Base-by-base conservation (phyloP, 371 early-diverging fungal species). In the Basidiobolus meristosporus region DNA sequence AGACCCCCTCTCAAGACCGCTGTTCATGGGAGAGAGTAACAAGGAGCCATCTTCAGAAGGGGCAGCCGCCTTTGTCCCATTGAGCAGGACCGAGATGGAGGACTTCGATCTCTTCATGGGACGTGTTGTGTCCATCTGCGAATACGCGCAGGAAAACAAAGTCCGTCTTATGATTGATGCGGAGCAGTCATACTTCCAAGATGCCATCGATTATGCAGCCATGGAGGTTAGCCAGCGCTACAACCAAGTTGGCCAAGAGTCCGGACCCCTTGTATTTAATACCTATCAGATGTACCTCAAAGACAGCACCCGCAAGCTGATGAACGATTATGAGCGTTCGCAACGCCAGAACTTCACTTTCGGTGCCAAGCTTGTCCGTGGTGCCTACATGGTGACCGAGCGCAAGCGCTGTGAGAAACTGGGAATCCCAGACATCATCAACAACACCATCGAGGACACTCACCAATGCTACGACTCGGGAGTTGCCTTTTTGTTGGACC, bases 231-330 rank as follows among this genome's bases (percentile, higher is more conserved):
- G 68, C 55, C 51, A 60, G 36, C 58, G 67, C 42, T 85, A 64
- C 56, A 90, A 91, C 56, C 48, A 60, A 22, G 28, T 35, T 9
- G 56, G 53, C 7, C 45, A 50, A 26, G 54, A 45, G 7, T 47
- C 50, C 0, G 47, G 53, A 9, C 80, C 83, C 3, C 63, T 86
- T 22, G 62, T 93, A 26, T 90, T 68, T 63, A 88, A 87, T 60
- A 96, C 96, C 7, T 78, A 90, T 57, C 97, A 96, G 66, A 80
- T 92, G 83, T 96, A 93, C 57, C 76, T 85, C 16, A 75, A 76
- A 50, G 77, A 79, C 40, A 63, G 80, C 2, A 53, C 59, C 28
- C 53, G 54, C 33, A 70, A 79, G 46, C 60, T 96, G 39, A 47
- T 62, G 43, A 51, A 59, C 36, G 89, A 91, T 62, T 63, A 66